Percentiles rank a stretch among this genome's conserved stretches.
Evolutionary conservation across 768 basidiomycete species (phyloP).

Genomic region (Tulasnella sp.): DNA sequence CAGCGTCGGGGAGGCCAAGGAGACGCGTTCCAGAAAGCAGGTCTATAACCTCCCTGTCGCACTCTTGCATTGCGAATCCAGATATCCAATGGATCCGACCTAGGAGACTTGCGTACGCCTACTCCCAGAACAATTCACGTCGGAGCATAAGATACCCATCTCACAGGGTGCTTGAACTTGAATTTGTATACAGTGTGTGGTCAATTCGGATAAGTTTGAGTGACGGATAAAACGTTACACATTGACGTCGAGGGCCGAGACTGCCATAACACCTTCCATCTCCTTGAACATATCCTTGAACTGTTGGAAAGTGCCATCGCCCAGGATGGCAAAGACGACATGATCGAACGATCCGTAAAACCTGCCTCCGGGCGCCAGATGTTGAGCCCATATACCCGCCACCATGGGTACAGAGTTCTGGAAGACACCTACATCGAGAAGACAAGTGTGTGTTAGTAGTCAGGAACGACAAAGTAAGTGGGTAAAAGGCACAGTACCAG

Average conservation of each 20-base stretch:
- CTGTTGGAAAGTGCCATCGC: slow-evolving; percentile 36
- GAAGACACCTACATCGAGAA: slow-evolving; percentile 43
- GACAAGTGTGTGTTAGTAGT: background rate
- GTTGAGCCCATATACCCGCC: slow-evolving; percentile 54
- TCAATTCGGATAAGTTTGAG: too few relatives aligned
- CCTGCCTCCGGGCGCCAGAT: slow-evolving; percentile 39
- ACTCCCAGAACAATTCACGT: too few relatives aligned
- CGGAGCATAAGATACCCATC: too few relatives aligned
- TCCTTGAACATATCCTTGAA: slow-evolving; percentile 33
- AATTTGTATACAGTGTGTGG: too few relatives aligned
- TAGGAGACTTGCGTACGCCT: too few relatives aligned
- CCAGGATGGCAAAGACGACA: slow-evolving; percentile 58
- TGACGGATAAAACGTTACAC: too few relatives aligned
- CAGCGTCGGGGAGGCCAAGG: too few relatives aligned
- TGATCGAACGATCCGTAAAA: slow-evolving; percentile 49
- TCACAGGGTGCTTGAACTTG: too few relatives aligned
- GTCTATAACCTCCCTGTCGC: too few relatives aligned
- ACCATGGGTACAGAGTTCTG: slow-evolving; percentile 49
- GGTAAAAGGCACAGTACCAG: slow-evolving; percentile 23
- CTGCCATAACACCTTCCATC: background rate
- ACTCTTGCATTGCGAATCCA: too few relatives aligned
- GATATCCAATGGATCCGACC: too few relatives aligned
- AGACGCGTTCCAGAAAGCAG: too few relatives aligned
- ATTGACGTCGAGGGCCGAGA: background rate
- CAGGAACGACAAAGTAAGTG: background rate